A percentile compares a stretch with the other conserved stretches of the same genome.
phyloP scores from a whole-genome alignment of 495 filamentous ascomycete species.

The Xylaria intraflava region DNA sequence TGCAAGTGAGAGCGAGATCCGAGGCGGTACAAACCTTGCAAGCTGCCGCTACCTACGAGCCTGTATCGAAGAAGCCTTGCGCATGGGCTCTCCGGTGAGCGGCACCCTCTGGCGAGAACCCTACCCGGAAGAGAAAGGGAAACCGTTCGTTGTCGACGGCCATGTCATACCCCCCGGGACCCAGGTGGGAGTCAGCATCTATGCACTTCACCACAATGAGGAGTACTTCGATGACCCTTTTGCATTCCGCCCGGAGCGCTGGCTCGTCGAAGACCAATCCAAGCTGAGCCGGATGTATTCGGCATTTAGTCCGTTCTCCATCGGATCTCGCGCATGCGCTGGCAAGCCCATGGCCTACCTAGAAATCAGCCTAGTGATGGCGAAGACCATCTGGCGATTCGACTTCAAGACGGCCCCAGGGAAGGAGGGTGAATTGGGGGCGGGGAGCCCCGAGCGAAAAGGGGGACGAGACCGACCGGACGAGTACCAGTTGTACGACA shows the following conservation, averaged over 20 bases:
- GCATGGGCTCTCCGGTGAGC: slow-evolving; percentile 47
- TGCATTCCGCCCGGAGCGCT: slow-evolving; percentile 34
- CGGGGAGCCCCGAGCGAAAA: slow-evolving; percentile 2
- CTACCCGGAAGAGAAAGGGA: slow-evolving; percentile 16
- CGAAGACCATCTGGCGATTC: slow-evolving; percentile 36
- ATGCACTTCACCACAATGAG: slow-evolving; percentile 35
- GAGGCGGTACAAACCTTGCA: slow-evolving; percentile 32
- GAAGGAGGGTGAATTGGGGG: slow-evolving; percentile 13
- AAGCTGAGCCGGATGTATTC: background rate
- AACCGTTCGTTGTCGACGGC: slow-evolving; percentile 29
- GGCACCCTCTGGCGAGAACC: slow-evolving; percentile 40
- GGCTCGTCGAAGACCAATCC: slow-evolving; percentile 19
- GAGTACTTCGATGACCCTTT: slow-evolving; percentile 33
- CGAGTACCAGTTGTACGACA: slow-evolving; percentile 36
- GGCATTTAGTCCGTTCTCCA: slow-evolving; percentile 52
- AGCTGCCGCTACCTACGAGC: slow-evolving; percentile 41
- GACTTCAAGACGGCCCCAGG: slow-evolving; percentile 22
- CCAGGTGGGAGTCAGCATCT: slow-evolving; percentile 33
- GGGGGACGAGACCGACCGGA: slow-evolving; percentile 19
- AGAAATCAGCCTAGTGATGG: slow-evolving; percentile 48
- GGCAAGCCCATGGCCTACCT: slow-evolving; percentile 53
- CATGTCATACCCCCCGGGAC: slow-evolving; percentile 19
- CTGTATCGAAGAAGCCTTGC: slow-evolving; percentile 54
- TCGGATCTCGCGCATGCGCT: slow-evolving; percentile 52
- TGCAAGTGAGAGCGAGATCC: slow-evolving; percentile 28